Conservation (phyloP, 164 flowering plant species). For the Sextonia rubra region DNA sequence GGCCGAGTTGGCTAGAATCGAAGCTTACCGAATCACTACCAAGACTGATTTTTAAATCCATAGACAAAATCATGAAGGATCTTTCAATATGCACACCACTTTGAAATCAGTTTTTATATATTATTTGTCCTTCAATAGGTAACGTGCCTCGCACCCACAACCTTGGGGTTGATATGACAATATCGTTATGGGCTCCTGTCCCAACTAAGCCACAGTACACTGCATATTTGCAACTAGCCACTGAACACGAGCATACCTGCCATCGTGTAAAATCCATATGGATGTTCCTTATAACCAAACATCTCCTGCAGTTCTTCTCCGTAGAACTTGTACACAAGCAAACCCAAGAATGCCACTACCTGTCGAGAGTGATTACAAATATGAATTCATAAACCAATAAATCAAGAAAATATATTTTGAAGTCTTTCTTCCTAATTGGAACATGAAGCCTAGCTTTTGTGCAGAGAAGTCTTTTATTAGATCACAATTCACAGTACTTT, state of each 20-base stretch:
- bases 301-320: constrained; percentile 94
- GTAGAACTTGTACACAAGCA: constrained; percentile 90
- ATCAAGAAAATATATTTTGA: neutral
- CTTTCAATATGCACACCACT: too few species aligned
- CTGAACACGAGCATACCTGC: constrained; percentile 52
- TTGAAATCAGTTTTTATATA: too few species aligned
- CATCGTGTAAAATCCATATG: constrained; percentile 89
- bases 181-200: too few species aligned
- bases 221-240: too few species aligned
- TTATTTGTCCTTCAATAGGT: too few species aligned
- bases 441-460: neutral
- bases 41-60: too few species aligned
- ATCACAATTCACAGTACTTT: neutral
- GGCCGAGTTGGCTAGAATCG: too few species aligned
- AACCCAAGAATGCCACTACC: constrained; percentile 88
- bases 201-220: too few species aligned
- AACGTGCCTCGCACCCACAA: too few species aligned
- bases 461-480: neutral
- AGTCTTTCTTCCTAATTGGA: neutral
- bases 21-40: too few species aligned
- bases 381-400: neutral
- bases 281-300: constrained; percentile 99
- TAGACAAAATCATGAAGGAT: too few species aligned
- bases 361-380: constrained; percentile 25
- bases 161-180: too few species aligned